Percentiles rank a stretch among this genome's conserved stretches.
Evolutionary conservation across 805 yeast species (phyloP).

Genomic region (Lachancea lanzarotensis): DNA sequence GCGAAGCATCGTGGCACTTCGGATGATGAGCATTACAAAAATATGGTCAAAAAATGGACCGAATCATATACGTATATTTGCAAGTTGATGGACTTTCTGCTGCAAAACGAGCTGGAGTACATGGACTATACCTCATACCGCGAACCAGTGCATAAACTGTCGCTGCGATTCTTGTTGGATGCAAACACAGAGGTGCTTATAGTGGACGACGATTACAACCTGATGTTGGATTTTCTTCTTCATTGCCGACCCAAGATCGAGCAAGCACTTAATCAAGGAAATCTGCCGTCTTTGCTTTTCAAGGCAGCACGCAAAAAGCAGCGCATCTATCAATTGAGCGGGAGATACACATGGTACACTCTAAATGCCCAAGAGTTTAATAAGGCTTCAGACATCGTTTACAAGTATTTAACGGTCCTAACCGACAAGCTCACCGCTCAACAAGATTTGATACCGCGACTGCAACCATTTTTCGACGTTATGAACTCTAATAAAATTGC

Average conservation of each 20-base stretch:
- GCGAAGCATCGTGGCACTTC: neutral
- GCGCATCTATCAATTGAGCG: constrained; percentile 9
- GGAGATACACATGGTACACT: constrained; percentile 9
- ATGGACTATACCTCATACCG: constrained; percentile 8
- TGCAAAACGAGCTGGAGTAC: constrained; percentile 11
- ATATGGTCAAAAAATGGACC: constrained; percentile 9
- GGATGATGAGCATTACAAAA: constrained; percentile 5
- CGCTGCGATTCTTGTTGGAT: constrained; percentile 5
- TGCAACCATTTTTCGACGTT: constrained; percentile 6
- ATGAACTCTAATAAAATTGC: neutral
- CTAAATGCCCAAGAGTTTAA: neutral
- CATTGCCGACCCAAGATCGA: constrained; percentile 12
- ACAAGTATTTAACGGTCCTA: constrained; percentile 7
- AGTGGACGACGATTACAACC: constrained; percentile 13
- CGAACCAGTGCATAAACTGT: constrained; percentile 11
- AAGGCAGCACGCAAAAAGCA: neutral
- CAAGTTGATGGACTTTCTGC: constrained; percentile 13
- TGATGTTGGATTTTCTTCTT: constrained; percentile 16
- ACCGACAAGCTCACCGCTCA: constrained; percentile 10
- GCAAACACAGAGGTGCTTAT: constrained; percentile 9
- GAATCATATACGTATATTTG: constrained; percentile 4
- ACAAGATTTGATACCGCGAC: constrained; percentile 10
- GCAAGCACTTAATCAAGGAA: constrained; percentile 2
- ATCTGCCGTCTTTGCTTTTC: constrained; percentile 1
- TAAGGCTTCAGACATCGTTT: constrained; percentile 4